Evolutionary conservation across 805 yeast species (phyloP).

Genomic region (Nakazawaea ernobii): DNA sequence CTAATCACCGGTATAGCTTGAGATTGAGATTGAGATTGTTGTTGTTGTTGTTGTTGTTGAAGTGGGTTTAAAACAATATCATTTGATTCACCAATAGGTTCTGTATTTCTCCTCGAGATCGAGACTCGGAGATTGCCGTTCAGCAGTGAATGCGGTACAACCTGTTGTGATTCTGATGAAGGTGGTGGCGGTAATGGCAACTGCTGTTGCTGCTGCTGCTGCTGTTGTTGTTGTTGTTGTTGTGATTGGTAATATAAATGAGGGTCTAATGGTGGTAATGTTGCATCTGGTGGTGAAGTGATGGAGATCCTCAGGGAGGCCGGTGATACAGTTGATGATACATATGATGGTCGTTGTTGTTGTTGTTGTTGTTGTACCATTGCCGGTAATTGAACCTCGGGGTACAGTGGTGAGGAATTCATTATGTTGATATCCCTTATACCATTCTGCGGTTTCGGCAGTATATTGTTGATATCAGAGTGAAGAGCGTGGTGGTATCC

Average conservation of each 20-base stretch:
- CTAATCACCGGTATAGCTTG: background rate
- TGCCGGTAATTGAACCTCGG: too few species aligned
- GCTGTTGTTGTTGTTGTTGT: conserved; percentile 7
- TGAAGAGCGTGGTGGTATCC: too few species aligned
- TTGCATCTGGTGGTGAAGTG: conserved; percentile 5
- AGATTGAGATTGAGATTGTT: background rate
- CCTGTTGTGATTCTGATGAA: background rate
- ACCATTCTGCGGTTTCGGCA: too few species aligned
- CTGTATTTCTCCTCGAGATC: conserved; percentile 6
- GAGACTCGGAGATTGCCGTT: background rate
- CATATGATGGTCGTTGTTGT: too few species aligned
- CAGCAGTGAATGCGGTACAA: conserved; percentile 2
- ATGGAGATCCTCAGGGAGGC: background rate
- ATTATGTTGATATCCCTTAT: too few species aligned
- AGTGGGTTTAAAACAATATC: background rate
- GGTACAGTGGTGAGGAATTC: too few species aligned
- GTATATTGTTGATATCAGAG: too few species aligned
- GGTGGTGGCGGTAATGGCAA: background rate
- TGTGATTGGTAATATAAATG: conserved; percentile 7
- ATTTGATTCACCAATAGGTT: conserved; percentile 1
- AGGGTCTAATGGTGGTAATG: conserved; percentile 9
- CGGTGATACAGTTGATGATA: background rate
- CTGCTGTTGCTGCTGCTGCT: background rate
- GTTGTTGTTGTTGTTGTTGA: background rate
- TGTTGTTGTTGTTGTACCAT: too few species aligned